Evolutionary conservation across 2,329 filamentous ascomycete genomes (phyloP).

Genomic region (Dactylellina leptospora): DNA sequence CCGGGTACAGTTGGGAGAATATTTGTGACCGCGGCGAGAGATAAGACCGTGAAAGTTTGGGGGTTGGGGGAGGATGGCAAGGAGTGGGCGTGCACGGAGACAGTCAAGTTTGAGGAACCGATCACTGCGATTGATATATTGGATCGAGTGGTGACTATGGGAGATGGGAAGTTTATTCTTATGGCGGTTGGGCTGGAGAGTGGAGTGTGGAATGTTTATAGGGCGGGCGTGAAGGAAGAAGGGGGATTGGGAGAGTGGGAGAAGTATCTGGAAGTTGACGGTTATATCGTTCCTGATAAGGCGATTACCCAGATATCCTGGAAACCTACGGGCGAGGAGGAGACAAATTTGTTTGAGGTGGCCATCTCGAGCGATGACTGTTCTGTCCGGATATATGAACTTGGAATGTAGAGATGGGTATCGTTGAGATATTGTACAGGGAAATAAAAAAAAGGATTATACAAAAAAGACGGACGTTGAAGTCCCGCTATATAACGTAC

Average conservation of each 20-base stretch:
- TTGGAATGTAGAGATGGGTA: constrained; percentile 27
- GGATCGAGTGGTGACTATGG: constrained; percentile 57
- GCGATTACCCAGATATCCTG: constrained; percentile 64
- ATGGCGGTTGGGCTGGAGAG: constrained; percentile 64
- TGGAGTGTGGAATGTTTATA: constrained; percentile 62
- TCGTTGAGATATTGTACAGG: constrained; percentile 47
- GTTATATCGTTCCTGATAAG: constrained; percentile 69
- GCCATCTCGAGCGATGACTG: constrained; percentile 57
- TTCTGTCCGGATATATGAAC: constrained; percentile 55
- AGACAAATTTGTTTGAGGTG: constrained; percentile 58
- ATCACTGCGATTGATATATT: constrained; percentile 78
- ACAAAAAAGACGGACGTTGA: constrained; percentile 43
- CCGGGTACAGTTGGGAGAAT: constrained; percentile 63
- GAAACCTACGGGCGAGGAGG: constrained; percentile 42
- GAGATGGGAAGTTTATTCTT: constrained; percentile 56
- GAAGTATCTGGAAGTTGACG: constrained; percentile 58
- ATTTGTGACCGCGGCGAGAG: constrained; percentile 89
- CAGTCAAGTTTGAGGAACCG: constrained; percentile 68
- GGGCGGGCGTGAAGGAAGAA: constrained; percentile 58
- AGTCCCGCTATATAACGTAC: constrained; percentile 29
- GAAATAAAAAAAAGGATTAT: neutral
- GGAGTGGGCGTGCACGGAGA: constrained; percentile 66
- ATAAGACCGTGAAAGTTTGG: constrained; percentile 85
- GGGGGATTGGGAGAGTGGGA: constrained; percentile 57
- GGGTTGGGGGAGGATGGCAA: constrained; percentile 58